Percentiles rank a stretch among this genome's conserved stretches.
Conservation (phyloP, 495 filamentous ascomycete species). For the Cetradonia linearis region DNA sequence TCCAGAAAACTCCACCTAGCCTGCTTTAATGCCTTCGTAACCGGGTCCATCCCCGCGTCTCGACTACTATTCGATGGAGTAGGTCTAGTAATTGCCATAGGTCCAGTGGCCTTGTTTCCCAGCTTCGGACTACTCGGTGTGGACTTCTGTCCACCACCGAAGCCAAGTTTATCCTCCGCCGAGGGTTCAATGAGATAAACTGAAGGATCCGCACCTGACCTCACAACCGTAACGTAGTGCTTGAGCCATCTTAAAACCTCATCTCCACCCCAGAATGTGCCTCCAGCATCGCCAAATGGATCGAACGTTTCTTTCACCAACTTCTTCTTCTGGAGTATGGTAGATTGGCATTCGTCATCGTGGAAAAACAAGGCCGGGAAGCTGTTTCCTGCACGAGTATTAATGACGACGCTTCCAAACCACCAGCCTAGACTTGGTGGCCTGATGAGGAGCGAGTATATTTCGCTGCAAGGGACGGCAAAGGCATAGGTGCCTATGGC, state of each 20-base stretch:
- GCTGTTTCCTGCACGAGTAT: conserved; percentile 75
- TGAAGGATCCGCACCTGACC: conserved; percentile 72
- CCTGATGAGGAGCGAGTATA: conserved; percentile 81
- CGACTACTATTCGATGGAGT: conserved; percentile 32
- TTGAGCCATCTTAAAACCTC: conserved; percentile 88
- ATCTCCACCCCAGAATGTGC: conserved; percentile 95
- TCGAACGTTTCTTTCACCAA: conserved; percentile 74
- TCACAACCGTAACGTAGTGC: conserved; percentile 70
- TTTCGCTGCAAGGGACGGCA: conserved; percentile 76
- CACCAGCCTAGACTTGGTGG: conserved; percentile 96
- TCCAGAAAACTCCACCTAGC: conserved; percentile 93
- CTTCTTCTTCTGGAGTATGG: conserved; percentile 86
- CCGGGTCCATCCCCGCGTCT: conserved; percentile 85
- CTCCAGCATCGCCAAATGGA: conserved; percentile 73
- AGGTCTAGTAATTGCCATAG: conserved; percentile 27
- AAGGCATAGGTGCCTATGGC: conserved; percentile 82
- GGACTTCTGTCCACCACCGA: conserved; percentile 57
- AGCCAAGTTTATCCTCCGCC: conserved; percentile 70
- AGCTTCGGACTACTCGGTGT: conserved; percentile 31
- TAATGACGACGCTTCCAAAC: conserved; percentile 92
- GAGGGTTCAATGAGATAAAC: conserved; percentile 85
- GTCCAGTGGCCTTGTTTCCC: conserved; percentile 33
- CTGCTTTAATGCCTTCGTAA: conserved; percentile 91
- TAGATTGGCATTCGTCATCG: conserved; percentile 90
- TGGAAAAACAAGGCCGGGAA: conserved; percentile 97